Base-by-base conservation (phyloP, 768 basidiomycete species). In the Kockovaella imperatae region DNA sequence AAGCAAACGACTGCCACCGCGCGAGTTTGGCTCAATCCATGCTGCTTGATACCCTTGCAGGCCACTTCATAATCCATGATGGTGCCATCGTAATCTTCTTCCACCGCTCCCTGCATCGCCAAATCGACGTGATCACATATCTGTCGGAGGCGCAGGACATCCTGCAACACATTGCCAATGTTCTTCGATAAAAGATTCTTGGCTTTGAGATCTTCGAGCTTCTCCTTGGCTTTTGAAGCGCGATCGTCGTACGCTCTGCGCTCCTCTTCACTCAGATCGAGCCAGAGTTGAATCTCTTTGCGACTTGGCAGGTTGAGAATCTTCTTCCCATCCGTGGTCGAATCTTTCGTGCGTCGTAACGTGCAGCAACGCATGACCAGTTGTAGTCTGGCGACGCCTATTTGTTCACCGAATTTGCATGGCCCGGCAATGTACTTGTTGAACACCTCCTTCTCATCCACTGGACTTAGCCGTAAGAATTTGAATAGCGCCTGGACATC, bases 161-260 rank as follows among this genome's bases (percentile, higher is more conserved):
- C 90, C 72, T 96, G 93, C 57, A 99, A 72, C 61, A 99, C 93
- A 46, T 89, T 88, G 57, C 95, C 95, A 66, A 93, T 95, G 67
- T 95, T 96, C 79, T 95, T 95, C 83, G 91, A 87, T 45, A 95
- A 84, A 69, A 89, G 85, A 60, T 91, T 88, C 72, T 84, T 87
- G 70, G 82, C 77, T 25, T 84, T 81, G 56, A 96, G 76, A 64
- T 87, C 82, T 52, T 80, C 81, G 70, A 96, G 96, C 72, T 91
- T 86, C 39, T 86, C 84, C 73, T 89, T 90, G 46, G 87, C 89
- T 64, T 87, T 86, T 48, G 77, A 77, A 74, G 87, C 91, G 70
- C 89, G 89, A 45, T 79, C 80, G 60, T 90, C 79, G 72, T 99
- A 99, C 44, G 95, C 82, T 26, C 74, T 77, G 60, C 85, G 80